Conservation (phyloP, 2,329 filamentous ascomycete genomes). For the Talaromyces sp. region DNA sequence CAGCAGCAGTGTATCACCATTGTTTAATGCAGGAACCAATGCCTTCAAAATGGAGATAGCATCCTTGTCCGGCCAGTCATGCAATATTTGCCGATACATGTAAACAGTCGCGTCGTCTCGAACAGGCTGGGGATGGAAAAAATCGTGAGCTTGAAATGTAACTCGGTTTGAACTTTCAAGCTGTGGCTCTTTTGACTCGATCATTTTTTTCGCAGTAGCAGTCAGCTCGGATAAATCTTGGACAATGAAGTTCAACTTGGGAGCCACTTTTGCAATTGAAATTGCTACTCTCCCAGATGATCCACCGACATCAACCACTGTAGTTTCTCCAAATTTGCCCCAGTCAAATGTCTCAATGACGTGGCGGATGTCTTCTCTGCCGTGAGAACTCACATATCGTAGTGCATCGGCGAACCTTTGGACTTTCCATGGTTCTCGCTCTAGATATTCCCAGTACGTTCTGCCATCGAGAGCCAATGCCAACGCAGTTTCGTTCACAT, state of each 20-base stretch:
- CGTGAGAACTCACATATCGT: background rate
- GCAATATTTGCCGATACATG: conserved; percentile 32
- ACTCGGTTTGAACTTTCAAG: conserved; percentile 9
- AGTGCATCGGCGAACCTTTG: background rate
- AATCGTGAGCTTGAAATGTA: conserved; percentile 25
- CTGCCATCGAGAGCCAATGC: background rate
- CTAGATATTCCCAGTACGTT: background rate
- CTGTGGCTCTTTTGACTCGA: background rate
- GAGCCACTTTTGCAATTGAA: conserved; percentile 49
- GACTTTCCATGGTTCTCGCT: background rate
- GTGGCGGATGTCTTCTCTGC: background rate
- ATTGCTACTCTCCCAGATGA: conserved; percentile 54
- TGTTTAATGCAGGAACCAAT: conserved; percentile 27
- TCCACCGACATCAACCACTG: conserved; percentile 39
- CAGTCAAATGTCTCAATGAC: background rate
- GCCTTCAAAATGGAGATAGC: conserved; percentile 28
- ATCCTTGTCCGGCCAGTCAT: conserved; percentile 35
- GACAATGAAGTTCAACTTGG: conserved; percentile 50
- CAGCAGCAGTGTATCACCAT: conserved; percentile 18
- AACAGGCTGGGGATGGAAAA: conserved; percentile 27
- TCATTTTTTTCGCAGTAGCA: conserved; percentile 8
- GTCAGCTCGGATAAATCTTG: conserved; percentile 41
- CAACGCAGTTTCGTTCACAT: background rate
- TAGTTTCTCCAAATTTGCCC: background rate
- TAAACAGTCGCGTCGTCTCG: conserved; percentile 20